phyloP scores from a whole-genome alignment of 495 filamentous ascomycete genomes.

The Haplographium delicatum region DNA sequence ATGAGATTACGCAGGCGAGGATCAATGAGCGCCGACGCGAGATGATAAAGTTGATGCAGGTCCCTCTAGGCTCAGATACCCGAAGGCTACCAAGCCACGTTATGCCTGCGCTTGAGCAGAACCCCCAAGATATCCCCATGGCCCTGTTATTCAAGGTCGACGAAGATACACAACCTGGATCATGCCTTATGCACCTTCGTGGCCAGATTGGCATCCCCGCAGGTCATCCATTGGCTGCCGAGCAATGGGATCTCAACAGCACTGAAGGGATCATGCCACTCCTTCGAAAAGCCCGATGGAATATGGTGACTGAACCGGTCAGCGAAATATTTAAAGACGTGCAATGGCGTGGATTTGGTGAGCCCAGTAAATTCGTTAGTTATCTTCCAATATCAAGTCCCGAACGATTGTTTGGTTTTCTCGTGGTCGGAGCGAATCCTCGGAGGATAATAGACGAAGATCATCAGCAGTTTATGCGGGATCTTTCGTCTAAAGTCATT shows the following conservation, averaged over 20 bases:
- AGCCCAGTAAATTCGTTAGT: constrained; percentile 46
- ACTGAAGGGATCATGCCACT: constrained; percentile 57
- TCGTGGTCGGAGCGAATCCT: constrained; percentile 22
- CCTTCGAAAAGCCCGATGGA: constrained; percentile 56
- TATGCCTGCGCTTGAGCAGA: constrained; percentile 24
- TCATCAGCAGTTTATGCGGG: constrained; percentile 11
- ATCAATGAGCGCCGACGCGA: constrained; percentile 9
- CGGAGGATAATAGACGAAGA: constrained; percentile 13
- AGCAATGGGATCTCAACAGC: constrained; percentile 50
- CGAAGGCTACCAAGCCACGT: constrained; percentile 1
- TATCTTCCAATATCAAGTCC: constrained; percentile 44
- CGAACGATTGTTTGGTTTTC: constrained; percentile 32
- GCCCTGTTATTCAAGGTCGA: constrained; percentile 55
- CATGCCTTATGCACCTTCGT: constrained; percentile 49
- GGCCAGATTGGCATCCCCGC: constrained; percentile 56
- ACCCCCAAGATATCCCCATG: constrained; percentile 56
- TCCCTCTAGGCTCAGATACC: neutral
- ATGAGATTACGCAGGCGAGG: constrained; percentile 11
- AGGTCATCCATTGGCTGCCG: constrained; percentile 48
- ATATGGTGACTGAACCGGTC: constrained; percentile 50
- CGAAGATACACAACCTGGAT: constrained; percentile 34
- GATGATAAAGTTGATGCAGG: constrained; percentile 12
- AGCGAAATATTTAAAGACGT: constrained; percentile 33
- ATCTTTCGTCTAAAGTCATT: constrained; percentile 26
- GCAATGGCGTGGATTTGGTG: constrained; percentile 31